phyloP scores from a whole-genome alignment of 2,329 filamentous ascomycete genomes.

The Alternaria arborescens region DNA sequence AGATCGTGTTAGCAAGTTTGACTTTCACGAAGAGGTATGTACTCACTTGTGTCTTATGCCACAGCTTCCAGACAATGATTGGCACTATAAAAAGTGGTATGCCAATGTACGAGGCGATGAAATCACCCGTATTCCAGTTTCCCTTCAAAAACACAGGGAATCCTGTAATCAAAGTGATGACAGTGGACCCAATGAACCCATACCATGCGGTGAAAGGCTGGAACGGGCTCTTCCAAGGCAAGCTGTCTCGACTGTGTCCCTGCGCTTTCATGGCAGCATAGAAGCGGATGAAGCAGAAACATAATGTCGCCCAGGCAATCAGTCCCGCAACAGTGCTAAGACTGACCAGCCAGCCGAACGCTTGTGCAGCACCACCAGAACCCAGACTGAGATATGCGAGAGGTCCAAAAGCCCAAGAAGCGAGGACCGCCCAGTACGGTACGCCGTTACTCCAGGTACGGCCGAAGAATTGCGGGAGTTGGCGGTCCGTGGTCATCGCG shows the following conservation, averaged over 20 bases:
- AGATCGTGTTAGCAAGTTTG: neutral
- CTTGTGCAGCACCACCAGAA: conserved; percentile 57
- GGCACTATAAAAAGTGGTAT: conserved; percentile 37
- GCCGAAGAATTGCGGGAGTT: conserved; percentile 35
- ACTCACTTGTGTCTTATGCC: conserved; percentile 13
- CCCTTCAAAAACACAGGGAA: conserved; percentile 76
- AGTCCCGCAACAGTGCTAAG: conserved; percentile 73
- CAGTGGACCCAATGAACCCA: conserved; percentile 66
- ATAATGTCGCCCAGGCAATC: conserved; percentile 56
- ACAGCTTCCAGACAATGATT: conserved; percentile 28
- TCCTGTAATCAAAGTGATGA: conserved; percentile 75
- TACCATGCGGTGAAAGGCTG: conserved; percentile 76
- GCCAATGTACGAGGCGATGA: conserved; percentile 63
- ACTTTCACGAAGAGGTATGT: fast-evolving
- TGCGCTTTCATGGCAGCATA: conserved; percentile 72
- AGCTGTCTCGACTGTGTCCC: conserved; percentile 61
- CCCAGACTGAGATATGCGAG: conserved; percentile 79
- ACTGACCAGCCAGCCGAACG: conserved; percentile 69
- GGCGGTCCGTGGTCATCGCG: conserved; percentile 32
- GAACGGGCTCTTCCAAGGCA: conserved; percentile 72
- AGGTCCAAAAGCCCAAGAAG: conserved; percentile 62
- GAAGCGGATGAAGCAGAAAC: conserved; percentile 74
- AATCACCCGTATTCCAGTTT: conserved; percentile 62
- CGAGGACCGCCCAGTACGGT: conserved; percentile 71
- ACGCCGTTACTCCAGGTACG: conserved; percentile 66